Evolutionary conservation across 2,329 filamentous ascomycete genomes (phyloP), one percentile per base, ranked within the genome.

Genomic region (Hypoxylon sp.): DNA sequence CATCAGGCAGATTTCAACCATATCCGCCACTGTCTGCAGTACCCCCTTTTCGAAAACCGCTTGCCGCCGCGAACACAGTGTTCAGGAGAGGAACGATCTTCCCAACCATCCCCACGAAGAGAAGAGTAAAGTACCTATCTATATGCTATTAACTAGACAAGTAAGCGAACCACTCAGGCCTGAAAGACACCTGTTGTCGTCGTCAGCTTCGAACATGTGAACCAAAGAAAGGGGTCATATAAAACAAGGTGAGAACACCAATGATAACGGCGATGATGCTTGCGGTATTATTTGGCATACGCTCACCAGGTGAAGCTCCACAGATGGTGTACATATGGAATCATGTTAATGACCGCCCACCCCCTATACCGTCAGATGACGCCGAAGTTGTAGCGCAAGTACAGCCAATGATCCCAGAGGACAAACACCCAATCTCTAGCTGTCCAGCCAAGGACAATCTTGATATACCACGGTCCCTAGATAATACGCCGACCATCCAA

Each of bases 361-460:
- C 28, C 36, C 49, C 50, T 57, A 55, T 69, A 53, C 48, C 14
- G 38, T 69, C 64, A 65, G 65, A 60, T 63, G 64, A 65, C 48
- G 23, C 21, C 32, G 25, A 57, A 41, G 57, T 21, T 23, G 23
- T 58, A 57, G 28, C 59, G 56, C 53, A 58, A 30, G 56, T 60
- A 53, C 67, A 64, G 59, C 58, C 52, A 56, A 32, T 46, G 14
- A 30, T 19, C 32, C 14, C n/a, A 46, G 34, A 49, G 60, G 41
- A 50, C 17, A 17, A n/a, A n/a, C n/a, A n/a, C 21, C 50, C 53
- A 57, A 58, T 36, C 32, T 58, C 45, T 38, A 14, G 30, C 45
- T 30, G 11, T 55, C 34, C 38, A 45, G n/a, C 53, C 53, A 41
- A 50, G 52, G 25, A 60, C 51, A 30, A 19, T 14, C 32, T 25